phyloP scores from a whole-genome alignment of 2,329 filamentous ascomycete species.

The Aspergillus pseudoterreus region DNA sequence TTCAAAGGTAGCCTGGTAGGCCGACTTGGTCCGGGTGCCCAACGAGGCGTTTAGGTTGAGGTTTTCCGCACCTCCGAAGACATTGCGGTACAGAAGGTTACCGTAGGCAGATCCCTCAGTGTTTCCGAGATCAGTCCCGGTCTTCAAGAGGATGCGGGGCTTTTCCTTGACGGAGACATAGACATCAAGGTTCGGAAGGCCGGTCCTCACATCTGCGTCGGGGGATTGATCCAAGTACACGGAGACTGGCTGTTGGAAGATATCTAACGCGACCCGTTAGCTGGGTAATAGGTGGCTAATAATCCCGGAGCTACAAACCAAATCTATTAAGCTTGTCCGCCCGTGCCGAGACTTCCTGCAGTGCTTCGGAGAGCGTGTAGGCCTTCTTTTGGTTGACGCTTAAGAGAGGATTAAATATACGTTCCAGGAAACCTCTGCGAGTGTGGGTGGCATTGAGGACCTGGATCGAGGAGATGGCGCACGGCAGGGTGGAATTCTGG shows the following conservation, averaged over 20 bases:
- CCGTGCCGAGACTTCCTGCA: conserved; percentile 66
- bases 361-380: conserved; percentile 76
- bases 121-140: conserved; percentile 90
- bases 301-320: conserved; percentile 52
- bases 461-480: conserved; percentile 80
- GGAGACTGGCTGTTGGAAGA: conserved; percentile 79
- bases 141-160: conserved; percentile 81
- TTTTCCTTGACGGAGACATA: conserved; percentile 75
- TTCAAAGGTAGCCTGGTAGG: conserved; percentile 82
- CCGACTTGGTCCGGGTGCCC: conserved; percentile 84
- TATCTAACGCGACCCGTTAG: conserved; percentile 53
- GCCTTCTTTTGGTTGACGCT: conserved; percentile 61
- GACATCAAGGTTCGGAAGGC: conserved; percentile 70
- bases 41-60: conserved; percentile 81
- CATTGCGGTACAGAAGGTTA: conserved; percentile 81
- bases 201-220: conserved; percentile 63
- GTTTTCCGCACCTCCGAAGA: conserved; percentile 90
- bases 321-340: conserved; percentile 75
- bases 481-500: conserved; percentile 80
- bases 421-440: conserved; percentile 77
- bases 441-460: conserved; percentile 80
- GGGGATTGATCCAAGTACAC: conserved; percentile 77
- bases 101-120: conserved; percentile 91
- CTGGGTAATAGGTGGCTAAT: background rate
- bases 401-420: conserved; percentile 74